Evolutionary conservation across 306 rosid genomes (phyloP), one percentile per base, ranked within the genome.

Genomic region (Dryas octopetala): DNA sequence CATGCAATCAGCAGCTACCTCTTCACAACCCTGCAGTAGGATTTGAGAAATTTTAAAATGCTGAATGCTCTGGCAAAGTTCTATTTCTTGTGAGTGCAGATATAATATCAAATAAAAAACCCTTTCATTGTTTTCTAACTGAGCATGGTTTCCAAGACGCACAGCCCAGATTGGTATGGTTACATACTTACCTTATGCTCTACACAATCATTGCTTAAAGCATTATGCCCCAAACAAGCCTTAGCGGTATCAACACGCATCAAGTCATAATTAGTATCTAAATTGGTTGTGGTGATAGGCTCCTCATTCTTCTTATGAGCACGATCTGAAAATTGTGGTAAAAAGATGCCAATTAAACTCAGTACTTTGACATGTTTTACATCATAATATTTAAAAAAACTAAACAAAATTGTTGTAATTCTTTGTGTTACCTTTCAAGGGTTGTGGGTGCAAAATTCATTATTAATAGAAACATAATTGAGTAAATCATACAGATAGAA

Each of bases 171-270:
- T 32, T 32, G 38, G 66, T 60, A n/a, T 19, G 53, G 80, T 53
- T 49, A 79, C 53, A 19, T 60, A 81, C 73, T 78, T 81, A 95
- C 98, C 98, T 83, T 75, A 79, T 63, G 73, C 80, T 86, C 90
- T 74, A 86, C 49, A n/a, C 83, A 80, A 81, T 84, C 85, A 57
- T 81, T 83, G 51, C 75, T 76, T 77, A 65, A 80, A 74, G 77
- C 87, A 82, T 85, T 90, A 87, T 76, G 86, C 68, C 62, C 89
- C 85, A 85, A 75, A 88, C 85, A 83, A 82, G 80, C 76, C 81
- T 78, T 84, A 73, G 89, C 80, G 70, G 79, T 72, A 83, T 80
- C 90, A 54, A 85, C 77, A 53, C 78, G 85, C 81, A 85, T 76
- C 32, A 74, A 68, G 52, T 74, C 84, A 80, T 80, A 81, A 17